Evolutionary conservation across 805 yeast genomes (phyloP), one percentile per base, ranked within the genome.

Genomic region (Brettanomyces custersianus): DNA sequence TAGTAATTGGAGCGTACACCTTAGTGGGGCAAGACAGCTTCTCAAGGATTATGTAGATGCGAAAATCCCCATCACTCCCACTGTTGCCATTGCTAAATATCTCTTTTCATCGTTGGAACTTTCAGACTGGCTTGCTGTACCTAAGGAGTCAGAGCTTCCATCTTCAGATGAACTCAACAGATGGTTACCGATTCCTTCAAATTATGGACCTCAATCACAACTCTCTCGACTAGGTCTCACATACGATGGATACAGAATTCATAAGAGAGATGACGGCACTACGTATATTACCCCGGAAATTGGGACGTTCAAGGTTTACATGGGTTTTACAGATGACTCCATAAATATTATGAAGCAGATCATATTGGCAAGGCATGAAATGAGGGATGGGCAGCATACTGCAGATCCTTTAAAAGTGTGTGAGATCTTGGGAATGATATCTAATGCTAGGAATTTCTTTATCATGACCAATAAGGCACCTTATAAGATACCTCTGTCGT

Each of bases 1-100:
- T 39, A 66, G 68, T 33, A 66, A 68, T 36, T 77, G 83, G 85
- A 55, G 77, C 31, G 67, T 78, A 3, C 84, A 77, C 54, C 54
- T 77, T 11, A 53, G 69, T 40, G 84, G 83, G 4, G 83, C 83
- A 1, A 77, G 74, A 45, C 80, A 75, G 37, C 55, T 77, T 9
- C 55, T 76, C 17, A 48, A 69, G 31, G 72, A 68, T 42, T 66
- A 69, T 43, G 51, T 58, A 25, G 42, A 40, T 20, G 32, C 33
- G 2, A 32, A 35, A 8, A 16, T 29, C n/a, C 23, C 34, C 10
- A 26, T 35, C 11, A 42, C 52, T 3, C 43, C 43, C 24, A 40
- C 52, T 3, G 33, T 52, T 17, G 35, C 48, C 12, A 34, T 52
- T 16, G 42, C 58, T 10, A 42, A 48, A 17, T 51, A 51, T 20